These are phyloP conservation scores for Metschnikowia shivogae DNA, from an alignment of 805 yeast genomes.

Conservation along the genomic window DNA sequence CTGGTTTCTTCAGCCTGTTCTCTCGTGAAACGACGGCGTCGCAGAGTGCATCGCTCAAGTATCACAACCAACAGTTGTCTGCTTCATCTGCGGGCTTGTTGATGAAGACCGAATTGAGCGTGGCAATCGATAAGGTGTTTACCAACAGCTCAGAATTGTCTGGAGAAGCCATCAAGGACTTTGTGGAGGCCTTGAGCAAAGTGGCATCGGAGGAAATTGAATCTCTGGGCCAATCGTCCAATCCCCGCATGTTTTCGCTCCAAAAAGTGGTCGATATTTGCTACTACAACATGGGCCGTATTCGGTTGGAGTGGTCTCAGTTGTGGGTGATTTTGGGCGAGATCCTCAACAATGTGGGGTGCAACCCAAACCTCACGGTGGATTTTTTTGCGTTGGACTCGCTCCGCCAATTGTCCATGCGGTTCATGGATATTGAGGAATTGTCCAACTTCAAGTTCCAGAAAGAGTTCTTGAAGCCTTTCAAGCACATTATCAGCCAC, in stretches of 20 bases:
- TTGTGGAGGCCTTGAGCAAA: constrained; percentile 80
- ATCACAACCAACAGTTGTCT: constrained; percentile 64
- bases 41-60: constrained; percentile 66
- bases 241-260: constrained; percentile 87
- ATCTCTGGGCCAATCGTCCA: constrained; percentile 72
- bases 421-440: constrained; percentile 92
- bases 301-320: constrained; percentile 93
- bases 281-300: constrained; percentile 95
- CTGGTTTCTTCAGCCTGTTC: constrained; percentile 55
- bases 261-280: constrained; percentile 97
- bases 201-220: constrained; percentile 90
- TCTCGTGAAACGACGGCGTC: constrained; percentile 49
- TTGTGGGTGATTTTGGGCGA: constrained; percentile 93
- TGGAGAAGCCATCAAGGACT: constrained; percentile 81
- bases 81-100: constrained; percentile 54
- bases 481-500: constrained; percentile 69
- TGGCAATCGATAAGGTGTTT: constrained; percentile 81
- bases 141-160: constrained; percentile 73
- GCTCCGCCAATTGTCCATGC: constrained; percentile 83
- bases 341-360: constrained; percentile 80
- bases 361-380: constrained; percentile 69
- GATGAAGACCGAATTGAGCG: constrained; percentile 65
- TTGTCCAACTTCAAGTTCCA: constrained; percentile 94
- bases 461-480: constrained; percentile 88
- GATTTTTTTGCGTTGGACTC: constrained; percentile 92